Base-by-base conservation (phyloP, 129 eudicot species). In the Flaveria ramosissima region DNA sequence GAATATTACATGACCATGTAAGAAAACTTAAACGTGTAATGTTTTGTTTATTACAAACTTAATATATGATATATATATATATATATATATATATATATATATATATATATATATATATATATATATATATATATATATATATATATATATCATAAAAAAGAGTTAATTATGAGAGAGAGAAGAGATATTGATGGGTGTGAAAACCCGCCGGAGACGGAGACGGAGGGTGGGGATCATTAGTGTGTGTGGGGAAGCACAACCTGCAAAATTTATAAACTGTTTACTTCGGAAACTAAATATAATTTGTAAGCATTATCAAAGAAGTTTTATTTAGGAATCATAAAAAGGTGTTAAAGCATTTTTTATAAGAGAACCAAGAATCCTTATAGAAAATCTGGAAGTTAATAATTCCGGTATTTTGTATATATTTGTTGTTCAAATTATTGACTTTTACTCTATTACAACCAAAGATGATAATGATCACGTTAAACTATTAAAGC, bases 141-240 rank as follows among this genome's bases (percentile, higher is more conserved):
- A 53, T 53, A 55, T 17, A 17, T 17, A 27, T 11, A 56, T 20
- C 14, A 56, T 24, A 19, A 56, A 19, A 19, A 7, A 19, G 11
- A 1, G 26, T 19, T 56, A 9, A 19, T 56, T 42, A 16, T 67
- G 68, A 63, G 65, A 68, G 8, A 68, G 30, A 19, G 75, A 68
- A 3, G 55, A 46, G 36, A 56, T 77, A 56, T 57, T 78, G 76
- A 78, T 78, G 73, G 77, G 9, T 27, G 68, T 27, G 68, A 52
- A 47, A 78, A 68, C 88, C 85, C 90, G 80, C 63, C 84, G 88
- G 84, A 72, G 77, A 7, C 74, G 82, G 82, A 64, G 43, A 53
- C 20, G 10, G 65, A 62, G 1, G 17, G 53, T 80, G 62, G 78
- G 69, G 62, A 73, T 73, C 63, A 63, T 20, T 32, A 66, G 72